Evolutionary conservation across 306 rosid genomes (phyloP), one percentile per base, ranked within the genome.

Genomic region (Vigna hirtella): DNA sequence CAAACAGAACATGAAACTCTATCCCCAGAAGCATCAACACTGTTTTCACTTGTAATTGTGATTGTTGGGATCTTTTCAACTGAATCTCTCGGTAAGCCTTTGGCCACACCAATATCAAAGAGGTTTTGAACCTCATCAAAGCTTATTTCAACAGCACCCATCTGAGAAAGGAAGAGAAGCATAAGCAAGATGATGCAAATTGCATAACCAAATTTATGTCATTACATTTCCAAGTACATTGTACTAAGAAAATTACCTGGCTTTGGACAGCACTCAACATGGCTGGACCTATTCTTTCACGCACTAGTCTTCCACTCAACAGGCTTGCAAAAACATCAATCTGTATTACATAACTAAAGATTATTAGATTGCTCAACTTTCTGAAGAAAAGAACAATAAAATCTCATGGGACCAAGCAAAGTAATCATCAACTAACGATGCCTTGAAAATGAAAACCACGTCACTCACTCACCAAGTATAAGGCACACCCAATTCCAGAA

Each of bases 261-360:
- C 97, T 91, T 86, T 95, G 97, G 49, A 95, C 98, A 6, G 99
- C 99, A 77, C 93, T 95, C 55, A 95, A 88, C 93, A 95, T 91
- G 50, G 98, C 99, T 2, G 94, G 97, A 74, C 98, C 96, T 22
- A 93, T 93, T 79, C 96, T 85, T 84, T 95, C 99, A 3, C 98
- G 98, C 56, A 93, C 94, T 36, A 95, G 73, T 78, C 97, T 93
- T 58, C 99, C 99, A 71, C 93, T 93, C 26, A 95, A 53, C 61
- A 95, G 84, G 82, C 98, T 95, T 42, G 90, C 91, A 81, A 95
- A 79, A 70, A 95, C 98, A 84, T 95, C 99, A 87, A 93, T 87
- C 99, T 95, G 89, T 76, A 83, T 8, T 40, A 42, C 66, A 73
- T 4, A 59, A 70, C 17, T 68, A 55, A 15, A 20, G 40, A 15